Evolutionary conservation across 2,329 filamentous ascomycete genomes (phyloP).

Genomic region (Sporothrix brasiliensis): DNA sequence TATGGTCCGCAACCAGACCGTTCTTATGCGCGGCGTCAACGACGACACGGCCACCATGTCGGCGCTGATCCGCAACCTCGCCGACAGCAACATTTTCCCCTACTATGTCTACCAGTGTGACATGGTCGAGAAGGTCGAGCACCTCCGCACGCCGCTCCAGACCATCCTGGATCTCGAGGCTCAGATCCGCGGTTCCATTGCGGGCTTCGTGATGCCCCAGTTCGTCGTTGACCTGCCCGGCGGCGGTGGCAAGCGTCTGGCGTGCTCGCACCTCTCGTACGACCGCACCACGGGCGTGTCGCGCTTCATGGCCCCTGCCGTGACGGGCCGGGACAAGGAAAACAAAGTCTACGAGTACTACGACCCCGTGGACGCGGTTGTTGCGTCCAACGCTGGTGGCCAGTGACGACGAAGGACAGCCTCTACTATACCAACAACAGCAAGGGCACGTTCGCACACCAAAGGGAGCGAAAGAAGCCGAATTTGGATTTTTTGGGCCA

Average conservation of each 20-base stretch:
- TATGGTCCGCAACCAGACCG: conserved; percentile 62
- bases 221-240: conserved; percentile 67
- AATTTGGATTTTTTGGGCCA: neutral
- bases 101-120: conserved; percentile 70
- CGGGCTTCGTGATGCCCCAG: conserved; percentile 64
- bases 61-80: conserved; percentile 55
- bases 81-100: conserved; percentile 61
- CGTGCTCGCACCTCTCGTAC: conserved; percentile 57
- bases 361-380: conserved; percentile 49
- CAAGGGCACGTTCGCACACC: neutral
- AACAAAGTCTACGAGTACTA: conserved; percentile 59
- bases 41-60: conserved; percentile 58
- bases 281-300: conserved; percentile 57
- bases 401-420: neutral
- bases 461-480: neutral
- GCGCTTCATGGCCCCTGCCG: conserved; percentile 58
- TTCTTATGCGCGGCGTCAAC: conserved; percentile 62
- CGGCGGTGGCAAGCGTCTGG: conserved; percentile 65
- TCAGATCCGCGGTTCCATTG: conserved; percentile 61
- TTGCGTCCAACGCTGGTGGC: neutral
- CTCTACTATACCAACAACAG: neutral
- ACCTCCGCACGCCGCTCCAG: conserved; percentile 63
- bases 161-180: conserved; percentile 62
- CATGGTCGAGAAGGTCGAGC: conserved; percentile 63
- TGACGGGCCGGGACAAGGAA: conserved; percentile 51